Evolutionary conservation across 805 yeast species (phyloP).

Genomic region (Ogataea parapolymorpha): DNA sequence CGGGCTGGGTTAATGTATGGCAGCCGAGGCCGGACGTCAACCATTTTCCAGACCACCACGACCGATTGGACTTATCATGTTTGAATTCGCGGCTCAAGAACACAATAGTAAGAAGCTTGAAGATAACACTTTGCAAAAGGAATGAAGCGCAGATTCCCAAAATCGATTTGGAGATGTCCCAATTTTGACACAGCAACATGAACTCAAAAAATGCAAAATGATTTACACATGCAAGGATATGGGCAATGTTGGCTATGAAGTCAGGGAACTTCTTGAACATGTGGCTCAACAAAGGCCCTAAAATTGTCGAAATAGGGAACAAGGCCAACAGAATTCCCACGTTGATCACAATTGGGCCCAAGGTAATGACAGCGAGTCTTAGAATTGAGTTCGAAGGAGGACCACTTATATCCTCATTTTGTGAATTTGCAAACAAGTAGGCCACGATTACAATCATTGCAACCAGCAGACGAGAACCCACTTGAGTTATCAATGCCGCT

Average conservation of each 20-base stretch:
- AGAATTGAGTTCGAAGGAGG: slow-evolving; percentile 40
- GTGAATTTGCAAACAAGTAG: slow-evolving; percentile 52
- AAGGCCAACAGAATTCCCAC: slow-evolving; percentile 37
- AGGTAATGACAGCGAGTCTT: slow-evolving; percentile 42
- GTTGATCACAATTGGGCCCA: slow-evolving; percentile 48
- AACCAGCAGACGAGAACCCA: slow-evolving; percentile 37
- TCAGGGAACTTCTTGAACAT: slow-evolving; percentile 46
- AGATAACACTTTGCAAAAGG: slow-evolving; percentile 55
- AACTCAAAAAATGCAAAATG: slow-evolving; percentile 58
- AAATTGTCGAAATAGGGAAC: slow-evolving; percentile 42
- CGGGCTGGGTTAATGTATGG: slow-evolving; percentile 57
- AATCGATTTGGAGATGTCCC: slow-evolving; percentile 57
- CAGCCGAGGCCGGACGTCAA: slow-evolving; percentile 58
- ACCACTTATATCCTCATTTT: slow-evolving; percentile 39
- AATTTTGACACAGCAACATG: slow-evolving; percentile 65
- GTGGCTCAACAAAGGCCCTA: slow-evolving; percentile 50
- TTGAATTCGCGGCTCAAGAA: slow-evolving; percentile 61
- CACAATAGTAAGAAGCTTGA: slow-evolving; percentile 47
- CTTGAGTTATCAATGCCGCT: slow-evolving; percentile 40
- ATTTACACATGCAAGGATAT: slow-evolving; percentile 47
- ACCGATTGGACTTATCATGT: slow-evolving; percentile 55
- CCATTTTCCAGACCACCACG: slow-evolving; percentile 86
- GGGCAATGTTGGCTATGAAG: slow-evolving; percentile 54
- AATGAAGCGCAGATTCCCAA: slow-evolving; percentile 57
- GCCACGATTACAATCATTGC: slow-evolving; percentile 40